Percentiles rank a stretch among this genome's conserved stretches.
Conservation (phyloP, 306 rosid genomes). For the Malus sieversii region DNA sequence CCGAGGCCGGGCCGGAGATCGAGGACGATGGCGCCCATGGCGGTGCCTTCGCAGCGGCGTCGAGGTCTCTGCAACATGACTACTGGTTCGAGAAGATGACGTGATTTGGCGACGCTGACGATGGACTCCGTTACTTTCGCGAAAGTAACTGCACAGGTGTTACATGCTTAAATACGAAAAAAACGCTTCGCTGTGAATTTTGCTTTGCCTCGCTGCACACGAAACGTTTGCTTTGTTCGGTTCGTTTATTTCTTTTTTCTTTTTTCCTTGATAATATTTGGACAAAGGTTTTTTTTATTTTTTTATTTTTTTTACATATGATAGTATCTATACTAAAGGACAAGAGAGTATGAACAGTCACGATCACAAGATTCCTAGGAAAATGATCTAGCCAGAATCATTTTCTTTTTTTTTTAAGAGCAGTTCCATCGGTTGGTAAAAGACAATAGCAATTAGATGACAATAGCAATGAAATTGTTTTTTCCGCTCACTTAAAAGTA, state of each 20-base stretch:
- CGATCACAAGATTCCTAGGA: accelerated
- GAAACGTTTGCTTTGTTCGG: background rate
- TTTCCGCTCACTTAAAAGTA: no score
- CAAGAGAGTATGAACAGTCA: accelerated
- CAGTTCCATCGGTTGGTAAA: no score
- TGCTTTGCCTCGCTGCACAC: constrained; percentile 2
- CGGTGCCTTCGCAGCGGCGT: constrained; percentile 96
- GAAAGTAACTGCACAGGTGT: constrained; percentile 15
- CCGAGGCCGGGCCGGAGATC: constrained; percentile 93
- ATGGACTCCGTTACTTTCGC: constrained; percentile 35
- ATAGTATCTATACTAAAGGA: no score
- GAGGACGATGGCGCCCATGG: constrained; percentile 97
- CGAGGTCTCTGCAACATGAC: constrained; percentile 68
- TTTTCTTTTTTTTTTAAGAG: no score
- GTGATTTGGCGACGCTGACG: background rate
- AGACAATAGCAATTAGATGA: no score
- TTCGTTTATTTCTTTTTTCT: background rate
- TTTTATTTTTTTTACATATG: no score
- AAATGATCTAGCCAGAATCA: no score
- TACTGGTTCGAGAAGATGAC: background rate
- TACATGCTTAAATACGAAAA: constrained; percentile 11
- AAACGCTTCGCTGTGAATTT: background rate
- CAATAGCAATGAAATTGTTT: no score
- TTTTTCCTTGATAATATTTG: background rate
- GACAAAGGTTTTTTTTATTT: no score